Percentiles rank a stretch among this genome's conserved stretches.
These are phyloP conservation scores for Podospora pseudopauciseta DNA, from an alignment of 495 filamentous ascomycete species.

Conservation along the genomic window DNA sequence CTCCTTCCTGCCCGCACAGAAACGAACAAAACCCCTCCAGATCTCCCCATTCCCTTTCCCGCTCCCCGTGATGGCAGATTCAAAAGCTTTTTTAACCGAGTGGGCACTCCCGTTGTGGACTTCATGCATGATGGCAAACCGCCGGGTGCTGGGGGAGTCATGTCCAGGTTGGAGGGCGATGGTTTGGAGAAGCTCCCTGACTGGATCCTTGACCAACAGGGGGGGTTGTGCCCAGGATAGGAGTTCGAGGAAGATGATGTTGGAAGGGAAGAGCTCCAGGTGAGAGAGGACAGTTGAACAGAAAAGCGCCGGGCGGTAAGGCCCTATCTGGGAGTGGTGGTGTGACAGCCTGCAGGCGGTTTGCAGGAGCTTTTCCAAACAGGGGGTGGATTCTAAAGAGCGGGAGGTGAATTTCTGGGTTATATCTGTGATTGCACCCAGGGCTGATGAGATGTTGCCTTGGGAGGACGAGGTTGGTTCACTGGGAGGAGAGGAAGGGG, in stretches of 20 bases:
- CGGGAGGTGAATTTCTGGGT: constrained; percentile 47
- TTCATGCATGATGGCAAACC: constrained; percentile 68
- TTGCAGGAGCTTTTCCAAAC: constrained; percentile 62
- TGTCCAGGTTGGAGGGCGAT: constrained; percentile 18
- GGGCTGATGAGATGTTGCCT: constrained; percentile 50
- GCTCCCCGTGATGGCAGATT: constrained; percentile 54
- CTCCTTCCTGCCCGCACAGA: constrained; percentile 27
- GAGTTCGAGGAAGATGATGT: constrained; percentile 71
- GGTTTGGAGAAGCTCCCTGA: constrained; percentile 54
- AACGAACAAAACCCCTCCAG: constrained; percentile 67
- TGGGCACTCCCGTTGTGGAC: constrained; percentile 55
- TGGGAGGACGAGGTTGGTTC: constrained; percentile 38
- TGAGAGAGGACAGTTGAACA: constrained; percentile 57
- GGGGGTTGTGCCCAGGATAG: constrained; percentile 64
- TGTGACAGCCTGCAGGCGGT: constrained; percentile 63
- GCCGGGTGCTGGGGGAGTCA: constrained; percentile 51
- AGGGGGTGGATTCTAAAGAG: constrained; percentile 45
- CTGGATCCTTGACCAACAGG: constrained; percentile 66
- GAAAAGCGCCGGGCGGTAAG: constrained; percentile 61
- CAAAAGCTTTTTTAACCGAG: constrained; percentile 64
- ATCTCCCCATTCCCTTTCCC: constrained; percentile 44
- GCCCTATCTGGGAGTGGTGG: constrained; percentile 57
- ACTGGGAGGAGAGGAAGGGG: constrained; percentile 16
- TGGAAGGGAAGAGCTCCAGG: constrained; percentile 63
- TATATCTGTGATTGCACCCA: constrained; percentile 36